These are phyloP conservation scores for Schoenoplectus tabernaemontani DNA, from an alignment of 202 grass and related monocot genomes.

Conservation along the genomic window DNA sequence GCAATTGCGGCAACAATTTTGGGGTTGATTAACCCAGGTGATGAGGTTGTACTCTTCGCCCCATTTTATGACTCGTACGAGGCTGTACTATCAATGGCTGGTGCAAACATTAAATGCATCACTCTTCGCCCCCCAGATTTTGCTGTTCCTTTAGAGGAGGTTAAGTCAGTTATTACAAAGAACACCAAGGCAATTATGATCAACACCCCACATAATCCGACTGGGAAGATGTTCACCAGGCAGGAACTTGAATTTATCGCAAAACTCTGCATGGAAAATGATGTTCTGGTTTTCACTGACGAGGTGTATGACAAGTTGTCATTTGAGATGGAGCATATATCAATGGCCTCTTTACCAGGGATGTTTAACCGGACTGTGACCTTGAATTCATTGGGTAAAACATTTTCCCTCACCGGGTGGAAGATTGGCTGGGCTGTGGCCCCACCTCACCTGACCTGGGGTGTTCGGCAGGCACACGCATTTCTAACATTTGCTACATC, in stretches of 20 bases:
- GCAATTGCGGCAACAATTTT: conserved; percentile 92
- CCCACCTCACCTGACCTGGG: conserved; percentile 83
- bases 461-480: conserved; percentile 87
- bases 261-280: conserved; percentile 73
- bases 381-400: conserved; percentile 94
- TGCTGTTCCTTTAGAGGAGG: conserved; percentile 65
- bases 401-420: conserved; percentile 98
- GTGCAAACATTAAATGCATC: conserved; percentile 69
- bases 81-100: conserved; percentile 84
- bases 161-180: conserved; percentile 55
- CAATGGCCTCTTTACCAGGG: conserved; percentile 73
- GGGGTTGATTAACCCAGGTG: conserved; percentile 83
- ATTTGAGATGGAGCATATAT: conserved; percentile 85
- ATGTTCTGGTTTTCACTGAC: conserved; percentile 80
- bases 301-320: conserved; percentile 93
- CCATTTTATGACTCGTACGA: conserved; percentile 95
- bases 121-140: conserved; percentile 75
- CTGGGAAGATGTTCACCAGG: conserved; percentile 89
- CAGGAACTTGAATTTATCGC: conserved; percentile 85
- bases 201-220: conserved; percentile 96
- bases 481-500: conserved; percentile 85
- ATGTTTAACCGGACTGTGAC: conserved; percentile 97
- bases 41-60: conserved; percentile 91
- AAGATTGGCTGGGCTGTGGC: conserved; percentile 97
- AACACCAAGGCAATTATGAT: conserved; percentile 92